Conservation (phyloP, 2,329 filamentous ascomycete genomes). For the Emergomyces orientalis region DNA sequence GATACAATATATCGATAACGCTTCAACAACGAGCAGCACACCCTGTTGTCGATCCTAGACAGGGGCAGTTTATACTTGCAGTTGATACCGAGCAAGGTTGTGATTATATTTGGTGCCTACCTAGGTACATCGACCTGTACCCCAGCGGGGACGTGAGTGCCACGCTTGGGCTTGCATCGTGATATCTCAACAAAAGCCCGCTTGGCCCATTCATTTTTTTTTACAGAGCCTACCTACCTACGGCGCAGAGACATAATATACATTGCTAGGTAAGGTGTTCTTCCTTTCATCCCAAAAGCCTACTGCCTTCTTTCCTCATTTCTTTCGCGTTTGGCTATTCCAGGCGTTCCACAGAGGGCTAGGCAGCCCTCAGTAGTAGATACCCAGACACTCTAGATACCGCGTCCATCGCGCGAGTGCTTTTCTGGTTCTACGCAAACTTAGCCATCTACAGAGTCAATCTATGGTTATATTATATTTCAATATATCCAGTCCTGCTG, state of each 20-base stretch:
- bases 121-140: neutral
- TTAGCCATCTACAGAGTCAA: neutral
- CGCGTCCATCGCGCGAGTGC: neutral
- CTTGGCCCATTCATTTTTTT: too few relatives aligned
- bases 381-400: too few relatives aligned
- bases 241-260: neutral
- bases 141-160: neutral
- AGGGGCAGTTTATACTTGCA: neutral
- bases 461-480: neutral
- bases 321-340: neutral
- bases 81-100: neutral
- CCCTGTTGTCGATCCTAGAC: neutral
- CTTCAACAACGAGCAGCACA: neutral
- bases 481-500: constrained; percentile 45
- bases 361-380: too few relatives aligned
- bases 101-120: neutral
- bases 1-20: neutral
- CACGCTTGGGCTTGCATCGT: neutral
- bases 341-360: neutral
- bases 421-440: neutral
- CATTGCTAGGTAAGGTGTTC: neutral
- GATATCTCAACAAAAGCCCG: too few relatives aligned
- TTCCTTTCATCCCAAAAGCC: neutral
- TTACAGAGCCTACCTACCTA: too few relatives aligned
- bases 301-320: neutral